Percentiles rank a stretch among this genome's conserved stretches.
These are phyloP conservation scores for Talaromyces sp. DNA, from an alignment of 2,329 filamentous ascomycete genomes.

Conservation along the genomic window DNA sequence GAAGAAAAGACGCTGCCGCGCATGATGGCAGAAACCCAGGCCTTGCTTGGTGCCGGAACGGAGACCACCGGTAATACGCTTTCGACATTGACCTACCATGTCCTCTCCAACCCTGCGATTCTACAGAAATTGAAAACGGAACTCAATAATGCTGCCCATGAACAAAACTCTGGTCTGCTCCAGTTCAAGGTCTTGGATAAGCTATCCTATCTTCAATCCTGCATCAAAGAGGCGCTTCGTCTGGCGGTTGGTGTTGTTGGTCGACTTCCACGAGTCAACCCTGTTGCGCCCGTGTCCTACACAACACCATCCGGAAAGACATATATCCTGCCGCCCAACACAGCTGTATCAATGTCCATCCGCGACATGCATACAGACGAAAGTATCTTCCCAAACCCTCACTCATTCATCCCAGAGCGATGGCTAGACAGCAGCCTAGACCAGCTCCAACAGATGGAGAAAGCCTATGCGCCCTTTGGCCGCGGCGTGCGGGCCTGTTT, in stretches of 20 bases:
- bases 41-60: conserved; percentile 21
- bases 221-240: conserved; percentile 25
- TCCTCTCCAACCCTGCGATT: conserved; percentile 13
- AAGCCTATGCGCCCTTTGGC: conserved; percentile 7
- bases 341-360: conserved; percentile 14
- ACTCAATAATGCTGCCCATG: conserved; percentile 15
- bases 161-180: not conserved
- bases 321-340: conserved; percentile 9
- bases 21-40: conserved; percentile 23
- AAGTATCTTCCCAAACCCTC: conserved; percentile 21
- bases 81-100: conserved; percentile 12
- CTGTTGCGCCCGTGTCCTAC: conserved; percentile 6
- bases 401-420: conserved; percentile 23
- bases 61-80: conserved; percentile 20
- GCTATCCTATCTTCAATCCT: conserved; percentile 23
- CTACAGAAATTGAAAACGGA: conserved; percentile 15
- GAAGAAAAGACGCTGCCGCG: conserved; percentile 15
- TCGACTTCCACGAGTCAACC: conserved; percentile 21
- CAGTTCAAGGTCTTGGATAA: conserved; percentile 20
- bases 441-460: conserved; percentile 9
- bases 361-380: conserved; percentile 21
- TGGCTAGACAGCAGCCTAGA: conserved; percentile 16
- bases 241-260: conserved; percentile 21
- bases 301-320: conserved; percentile 4
- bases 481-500: conserved; percentile 8